These are phyloP conservation scores for Staphylotrichum tortipilum DNA, from an alignment of 495 filamentous ascomycete genomes.

Conservation along the genomic window DNA sequence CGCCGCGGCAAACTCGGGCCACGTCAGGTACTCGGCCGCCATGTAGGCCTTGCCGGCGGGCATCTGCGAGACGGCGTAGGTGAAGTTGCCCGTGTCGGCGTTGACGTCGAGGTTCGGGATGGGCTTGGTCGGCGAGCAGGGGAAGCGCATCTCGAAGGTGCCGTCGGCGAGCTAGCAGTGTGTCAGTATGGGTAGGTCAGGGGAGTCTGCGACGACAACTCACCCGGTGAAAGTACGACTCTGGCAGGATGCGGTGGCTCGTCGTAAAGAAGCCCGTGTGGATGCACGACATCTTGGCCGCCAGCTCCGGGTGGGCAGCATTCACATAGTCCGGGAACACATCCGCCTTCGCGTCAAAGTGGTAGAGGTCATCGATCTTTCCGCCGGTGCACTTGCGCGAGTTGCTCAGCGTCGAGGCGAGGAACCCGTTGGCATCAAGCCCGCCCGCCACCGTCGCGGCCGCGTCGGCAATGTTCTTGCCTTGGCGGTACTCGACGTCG, in stretches of 20 bases:
- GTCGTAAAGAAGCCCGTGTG: constrained; percentile 39
- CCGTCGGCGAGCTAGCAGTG: constrained; percentile 20
- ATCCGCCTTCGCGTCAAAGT: constrained; percentile 38
- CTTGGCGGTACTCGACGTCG: constrained; percentile 42
- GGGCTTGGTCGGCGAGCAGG: constrained; percentile 18
- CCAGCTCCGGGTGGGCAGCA: constrained; percentile 31
- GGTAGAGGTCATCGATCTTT: constrained; percentile 31
- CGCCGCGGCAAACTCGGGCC: constrained; percentile 25
- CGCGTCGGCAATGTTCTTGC: constrained; percentile 45
- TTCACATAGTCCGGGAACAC: constrained; percentile 34
- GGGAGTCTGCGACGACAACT: background rate
- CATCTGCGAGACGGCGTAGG: constrained; percentile 36
- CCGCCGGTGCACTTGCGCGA: constrained; percentile 30
- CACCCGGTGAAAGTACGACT: constrained; percentile 31
- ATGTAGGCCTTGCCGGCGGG: constrained; percentile 36
- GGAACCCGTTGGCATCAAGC: constrained; percentile 38
- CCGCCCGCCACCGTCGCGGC: constrained; percentile 37
- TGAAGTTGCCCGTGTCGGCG: constrained; percentile 33
- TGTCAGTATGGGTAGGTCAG: background rate
- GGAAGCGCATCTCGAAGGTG: constrained; percentile 33
- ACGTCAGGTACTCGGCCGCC: constrained; percentile 28
- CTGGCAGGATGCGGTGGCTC: constrained; percentile 31
- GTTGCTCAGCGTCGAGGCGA: constrained; percentile 36
- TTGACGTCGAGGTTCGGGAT: constrained; percentile 35
- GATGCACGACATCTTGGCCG: constrained; percentile 38